A percentile compares a stretch with the other conserved stretches of the same genome.
Evolutionary conservation across 495 filamentous ascomycete species (phyloP).

Genomic region (Melanomma pulvis-pyrius): DNA sequence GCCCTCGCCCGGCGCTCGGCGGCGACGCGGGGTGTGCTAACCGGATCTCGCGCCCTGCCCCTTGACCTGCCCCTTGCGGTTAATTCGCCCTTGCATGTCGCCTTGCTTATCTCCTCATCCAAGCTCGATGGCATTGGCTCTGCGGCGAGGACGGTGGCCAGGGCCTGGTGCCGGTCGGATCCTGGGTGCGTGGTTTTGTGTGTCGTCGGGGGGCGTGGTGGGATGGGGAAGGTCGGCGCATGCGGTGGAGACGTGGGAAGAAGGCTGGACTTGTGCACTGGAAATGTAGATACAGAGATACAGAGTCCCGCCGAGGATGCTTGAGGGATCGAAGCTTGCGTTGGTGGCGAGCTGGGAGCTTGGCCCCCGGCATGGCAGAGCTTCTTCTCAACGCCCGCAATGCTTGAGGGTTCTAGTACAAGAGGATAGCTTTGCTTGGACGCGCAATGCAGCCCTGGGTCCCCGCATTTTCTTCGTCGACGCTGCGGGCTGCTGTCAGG

Average conservation of each 20-base stretch:
- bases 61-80: constrained; percentile 33
- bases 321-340: neutral
- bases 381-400: neutral
- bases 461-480: neutral
- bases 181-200: neutral
- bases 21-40: neutral
- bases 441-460: neutral
- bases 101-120: neutral
- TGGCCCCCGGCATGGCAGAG: neutral
- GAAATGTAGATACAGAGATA: no score
- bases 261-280: no score
- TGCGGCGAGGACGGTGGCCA: neutral
- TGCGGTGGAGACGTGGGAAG: neutral
- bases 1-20: neutral
- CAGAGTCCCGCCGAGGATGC: no score
- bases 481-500: no score
- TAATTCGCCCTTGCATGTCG: constrained; percentile 27
- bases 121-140: neutral
- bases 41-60: constrained; percentile 10
- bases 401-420: no score
- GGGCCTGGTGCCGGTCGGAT: neutral
- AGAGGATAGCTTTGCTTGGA: neutral
- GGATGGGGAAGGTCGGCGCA: neutral
- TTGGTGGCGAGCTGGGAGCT: neutral
- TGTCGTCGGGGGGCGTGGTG: neutral